Percentiles rank a stretch among this genome's conserved stretches.
These are phyloP conservation scores for Rhytidiadelphus loreus DNA, from an alignment of 225 moss, liverwort and hornwort genomes.

Conservation along the genomic window DNA sequence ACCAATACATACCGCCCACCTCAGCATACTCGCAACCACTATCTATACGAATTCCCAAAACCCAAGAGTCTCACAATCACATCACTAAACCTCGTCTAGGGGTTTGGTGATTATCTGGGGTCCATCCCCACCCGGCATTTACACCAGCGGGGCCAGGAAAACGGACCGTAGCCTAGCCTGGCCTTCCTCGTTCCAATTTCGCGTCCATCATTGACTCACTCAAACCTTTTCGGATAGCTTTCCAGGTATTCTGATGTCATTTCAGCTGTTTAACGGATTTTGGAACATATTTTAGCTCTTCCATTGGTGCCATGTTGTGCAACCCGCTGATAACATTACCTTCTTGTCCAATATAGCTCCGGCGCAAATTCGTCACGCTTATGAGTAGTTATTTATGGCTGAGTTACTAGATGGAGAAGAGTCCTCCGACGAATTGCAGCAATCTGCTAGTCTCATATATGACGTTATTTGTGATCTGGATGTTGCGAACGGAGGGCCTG, in stretches of 20 bases:
- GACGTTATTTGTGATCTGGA: conserved; percentile 43
- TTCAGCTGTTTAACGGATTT: background rate
- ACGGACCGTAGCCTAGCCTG: background rate
- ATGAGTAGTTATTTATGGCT: conserved; percentile 63
- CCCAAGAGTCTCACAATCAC: background rate
- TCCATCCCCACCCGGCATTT: background rate
- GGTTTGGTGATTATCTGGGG: background rate
- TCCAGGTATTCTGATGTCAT: background rate
- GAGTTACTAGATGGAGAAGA: conserved; percentile 66
- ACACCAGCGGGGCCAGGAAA: background rate
- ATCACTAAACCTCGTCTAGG: background rate
- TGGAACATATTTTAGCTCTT: background rate
- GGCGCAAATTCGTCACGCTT: conserved; percentile 45
- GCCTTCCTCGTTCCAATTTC: background rate
- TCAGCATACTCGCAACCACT: background rate
- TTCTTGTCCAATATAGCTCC: conserved; percentile 47
- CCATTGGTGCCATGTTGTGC: background rate
- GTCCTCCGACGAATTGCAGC: conserved; percentile 66
- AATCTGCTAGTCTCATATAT: conserved; percentile 55
- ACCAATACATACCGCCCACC: background rate
- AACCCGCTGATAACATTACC: background rate
- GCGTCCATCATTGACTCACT: background rate
- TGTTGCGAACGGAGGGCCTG: conserved; percentile 8
- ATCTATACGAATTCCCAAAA: background rate
- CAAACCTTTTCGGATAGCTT: background rate